phyloP scores from a whole-genome alignment of 352 stramenopile genomes.

The Blastocystis hominis region DNA sequence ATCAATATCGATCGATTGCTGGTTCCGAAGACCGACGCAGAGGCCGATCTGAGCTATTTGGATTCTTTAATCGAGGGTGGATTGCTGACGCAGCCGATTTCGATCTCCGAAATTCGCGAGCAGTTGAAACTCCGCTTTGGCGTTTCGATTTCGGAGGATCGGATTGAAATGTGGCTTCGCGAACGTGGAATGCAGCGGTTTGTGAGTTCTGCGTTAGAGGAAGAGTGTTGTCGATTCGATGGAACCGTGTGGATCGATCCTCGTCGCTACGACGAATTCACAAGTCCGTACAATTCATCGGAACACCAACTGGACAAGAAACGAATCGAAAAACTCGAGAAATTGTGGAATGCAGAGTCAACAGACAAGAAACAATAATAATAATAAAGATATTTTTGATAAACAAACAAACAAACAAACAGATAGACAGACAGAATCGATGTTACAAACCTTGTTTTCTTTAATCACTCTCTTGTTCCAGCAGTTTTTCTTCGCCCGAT shows the following conservation, averaged over 20 bases:
- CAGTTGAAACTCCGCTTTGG: not conserved
- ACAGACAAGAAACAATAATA: not conserved
- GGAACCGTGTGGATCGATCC: not conserved
- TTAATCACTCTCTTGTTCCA: not conserved
- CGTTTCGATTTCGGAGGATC: not conserved
- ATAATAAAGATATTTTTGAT: not conserved
- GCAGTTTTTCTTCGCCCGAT: not conserved
- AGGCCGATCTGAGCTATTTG: not conserved
- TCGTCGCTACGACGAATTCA: not conserved
- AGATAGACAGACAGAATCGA: not conserved
- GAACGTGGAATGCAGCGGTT: not conserved
- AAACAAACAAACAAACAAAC: too few species aligned
- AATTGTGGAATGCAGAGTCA: not conserved
- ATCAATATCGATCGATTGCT: not conserved
- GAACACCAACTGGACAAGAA: constrained; percentile 19
- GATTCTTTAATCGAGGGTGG: not conserved
- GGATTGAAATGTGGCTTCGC: not conserved
- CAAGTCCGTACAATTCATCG: not conserved
- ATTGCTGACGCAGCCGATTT: constrained; percentile 7
- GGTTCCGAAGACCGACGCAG: too few species aligned
- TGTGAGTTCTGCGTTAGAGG: not conserved
- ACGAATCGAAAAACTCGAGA: not conserved
- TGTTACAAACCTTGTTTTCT: not conserved
- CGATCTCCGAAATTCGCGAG: not conserved
- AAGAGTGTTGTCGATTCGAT: not conserved